Evolutionary conservation across 495 filamentous ascomycete species (phyloP).

Genomic region (Aspergillus incahuasiensis): DNA sequence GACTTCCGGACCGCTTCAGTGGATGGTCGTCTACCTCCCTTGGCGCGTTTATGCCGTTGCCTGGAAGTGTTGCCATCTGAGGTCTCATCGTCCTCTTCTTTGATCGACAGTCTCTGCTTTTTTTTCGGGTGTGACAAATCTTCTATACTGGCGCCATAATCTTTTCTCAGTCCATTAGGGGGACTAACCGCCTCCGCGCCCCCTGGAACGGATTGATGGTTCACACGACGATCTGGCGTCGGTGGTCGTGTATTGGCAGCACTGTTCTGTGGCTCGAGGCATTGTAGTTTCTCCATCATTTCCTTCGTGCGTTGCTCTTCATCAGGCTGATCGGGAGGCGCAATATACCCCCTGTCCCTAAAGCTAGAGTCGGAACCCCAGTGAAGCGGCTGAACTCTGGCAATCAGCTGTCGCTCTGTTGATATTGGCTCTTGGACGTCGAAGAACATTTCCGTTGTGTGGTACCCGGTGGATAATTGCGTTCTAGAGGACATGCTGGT

Average conservation of each 20-base stretch:
- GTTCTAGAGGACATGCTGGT: constrained; percentile 17
- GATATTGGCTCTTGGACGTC: constrained; percentile 39
- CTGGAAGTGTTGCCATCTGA: constrained; percentile 37
- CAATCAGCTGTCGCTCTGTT: constrained; percentile 35
- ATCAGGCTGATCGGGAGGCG: constrained; percentile 50
- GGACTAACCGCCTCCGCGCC: constrained; percentile 8
- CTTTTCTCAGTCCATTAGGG: constrained; percentile 11
- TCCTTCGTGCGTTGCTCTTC: constrained; percentile 50
- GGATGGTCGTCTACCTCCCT: constrained; percentile 31
- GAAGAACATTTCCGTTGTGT: constrained; percentile 45
- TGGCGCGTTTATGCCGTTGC: constrained; percentile 47
- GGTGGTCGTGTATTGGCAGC: constrained; percentile 54
- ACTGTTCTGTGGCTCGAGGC: constrained; percentile 50
- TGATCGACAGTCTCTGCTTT: constrained; percentile 28
- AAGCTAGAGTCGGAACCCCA: constrained; percentile 68
- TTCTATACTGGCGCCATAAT: constrained; percentile 18
- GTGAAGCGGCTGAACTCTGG: constrained; percentile 42
- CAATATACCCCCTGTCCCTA: constrained; percentile 51
- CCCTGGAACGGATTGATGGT: constrained; percentile 14
- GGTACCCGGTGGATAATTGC: constrained; percentile 31
- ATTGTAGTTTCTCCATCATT: constrained; percentile 50
- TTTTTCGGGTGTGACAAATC: constrained; percentile 32
- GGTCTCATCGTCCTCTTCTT: constrained; percentile 34
- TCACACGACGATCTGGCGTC: constrained; percentile 43
- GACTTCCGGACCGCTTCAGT: constrained; percentile 31